phyloP scores from a whole-genome alignment of 257 asterid species.

The Plantago ovata region DNA sequence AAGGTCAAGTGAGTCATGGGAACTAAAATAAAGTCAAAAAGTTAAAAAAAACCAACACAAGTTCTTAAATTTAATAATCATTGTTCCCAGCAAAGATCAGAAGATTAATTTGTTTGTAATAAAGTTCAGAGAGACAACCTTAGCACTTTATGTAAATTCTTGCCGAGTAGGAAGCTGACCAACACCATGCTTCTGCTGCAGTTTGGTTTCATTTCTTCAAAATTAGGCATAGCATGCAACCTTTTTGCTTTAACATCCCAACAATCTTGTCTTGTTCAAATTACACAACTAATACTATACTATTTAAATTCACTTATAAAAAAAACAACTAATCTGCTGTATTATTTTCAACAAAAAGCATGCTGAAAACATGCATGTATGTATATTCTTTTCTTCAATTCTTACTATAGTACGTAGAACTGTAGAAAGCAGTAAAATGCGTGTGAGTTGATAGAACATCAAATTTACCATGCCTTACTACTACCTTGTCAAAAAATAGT shows the following conservation, averaged over 20 bases:
- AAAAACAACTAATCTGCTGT: no score
- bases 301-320: no score
- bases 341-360: no score
- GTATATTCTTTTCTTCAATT: no score
- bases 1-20: conserved; percentile 19
- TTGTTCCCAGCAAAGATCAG: conserved; percentile 16
- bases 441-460: background rate
- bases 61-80: conserved; percentile 19
- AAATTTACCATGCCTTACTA: background rate
- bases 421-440: no score
- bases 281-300: background rate
- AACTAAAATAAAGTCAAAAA: conserved; percentile 23
- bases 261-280: conserved; percentile 24
- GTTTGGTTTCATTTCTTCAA: conserved; percentile 1
- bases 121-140: conserved; percentile 31
- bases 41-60: conserved; percentile 9
- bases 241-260: conserved; percentile 21
- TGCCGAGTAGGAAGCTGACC: conserved; percentile 40
- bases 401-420: no score
- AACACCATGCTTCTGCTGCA: conserved; percentile 13
- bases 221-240: conserved; percentile 1
- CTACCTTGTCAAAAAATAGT: background rate
- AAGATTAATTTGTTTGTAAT: conserved; percentile 19
- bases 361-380: no score
- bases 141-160: conserved; percentile 27